Evolutionary conservation across 2,329 filamentous ascomycete genomes (phyloP).

Genomic region (Aureobasidium leucospermi): DNA sequence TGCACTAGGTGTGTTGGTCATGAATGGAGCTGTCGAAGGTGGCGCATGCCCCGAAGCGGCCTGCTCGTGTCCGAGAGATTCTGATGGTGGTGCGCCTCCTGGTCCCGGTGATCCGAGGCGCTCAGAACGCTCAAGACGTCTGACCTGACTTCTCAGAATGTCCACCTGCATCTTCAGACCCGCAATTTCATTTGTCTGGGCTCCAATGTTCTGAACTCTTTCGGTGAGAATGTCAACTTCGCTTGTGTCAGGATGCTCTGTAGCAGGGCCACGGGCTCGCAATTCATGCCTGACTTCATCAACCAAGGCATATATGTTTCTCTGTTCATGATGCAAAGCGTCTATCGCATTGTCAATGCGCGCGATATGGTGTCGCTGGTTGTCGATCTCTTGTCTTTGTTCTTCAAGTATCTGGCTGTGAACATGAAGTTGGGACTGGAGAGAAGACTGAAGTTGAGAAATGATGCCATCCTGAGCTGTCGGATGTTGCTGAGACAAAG

Average conservation of each 20-base stretch:
- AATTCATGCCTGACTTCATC: slow-evolving; percentile 31
- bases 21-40: not conserved
- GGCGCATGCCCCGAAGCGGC: not conserved
- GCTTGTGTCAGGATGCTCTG: slow-evolving; percentile 22
- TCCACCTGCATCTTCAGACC: slow-evolving; percentile 40
- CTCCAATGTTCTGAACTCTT: slow-evolving; percentile 33
- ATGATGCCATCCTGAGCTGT: slow-evolving; percentile 28
- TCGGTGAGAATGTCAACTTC: slow-evolving; percentile 39
- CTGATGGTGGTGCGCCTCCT: slow-evolving; percentile 20
- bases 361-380: slow-evolving; percentile 34
- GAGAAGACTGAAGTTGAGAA: slow-evolving; percentile 31
- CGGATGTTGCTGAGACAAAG: slow-evolving; percentile 10
- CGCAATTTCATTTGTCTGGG: slow-evolving; percentile 41
- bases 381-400: slow-evolving; percentile 34
- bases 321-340: slow-evolving; percentile 35
- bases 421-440: slow-evolving; percentile 43
- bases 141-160: slow-evolving; percentile 41
- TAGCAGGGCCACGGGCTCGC: slow-evolving; percentile 19
- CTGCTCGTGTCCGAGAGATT: slow-evolving; percentile 16
- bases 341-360: slow-evolving; percentile 32
- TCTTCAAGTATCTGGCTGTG: slow-evolving; percentile 36
- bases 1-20: not conserved
- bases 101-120: slow-evolving; percentile 17
- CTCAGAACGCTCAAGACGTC: slow-evolving; percentile 28
- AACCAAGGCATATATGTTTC: slow-evolving; percentile 26